Conservation (phyloP, 176 grass and related monocot genomes). For the Puya raimondii region DNA sequence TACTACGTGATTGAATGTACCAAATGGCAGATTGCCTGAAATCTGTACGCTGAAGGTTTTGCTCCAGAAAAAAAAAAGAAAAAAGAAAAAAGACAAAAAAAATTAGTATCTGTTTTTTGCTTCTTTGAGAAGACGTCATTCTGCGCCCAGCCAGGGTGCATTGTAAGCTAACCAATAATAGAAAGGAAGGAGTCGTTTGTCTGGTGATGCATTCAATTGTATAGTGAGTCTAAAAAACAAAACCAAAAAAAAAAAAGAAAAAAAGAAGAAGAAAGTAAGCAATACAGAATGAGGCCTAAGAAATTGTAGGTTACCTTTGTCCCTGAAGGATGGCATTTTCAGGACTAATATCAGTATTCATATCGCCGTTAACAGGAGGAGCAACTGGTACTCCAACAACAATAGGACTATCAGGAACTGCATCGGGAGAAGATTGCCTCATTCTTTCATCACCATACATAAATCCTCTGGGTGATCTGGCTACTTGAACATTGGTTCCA, state of each 20-base stretch:
- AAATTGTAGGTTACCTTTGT: conserved; percentile 51
- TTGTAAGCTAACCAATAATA: too few relatives aligned
- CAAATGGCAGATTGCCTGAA: too few relatives aligned
- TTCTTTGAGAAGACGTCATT: neutral
- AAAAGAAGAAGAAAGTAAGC: conserved; percentile 8
- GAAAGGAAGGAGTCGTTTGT: too few relatives aligned
- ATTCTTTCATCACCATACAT: conserved; percentile 51
- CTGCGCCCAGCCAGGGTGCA: too few relatives aligned
- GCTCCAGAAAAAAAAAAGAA: neutral
- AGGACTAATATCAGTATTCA: conserved; percentile 80
- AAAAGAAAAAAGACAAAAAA: neutral
- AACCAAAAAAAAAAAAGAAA: conserved; percentile 12
- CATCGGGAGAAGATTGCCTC: conserved; percentile 41
- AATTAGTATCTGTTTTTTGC: neutral
- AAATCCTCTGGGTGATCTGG: conserved; percentile 48
- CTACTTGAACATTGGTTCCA: conserved; percentile 42
- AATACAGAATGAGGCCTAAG: neutral
- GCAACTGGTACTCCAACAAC: conserved; percentile 90
- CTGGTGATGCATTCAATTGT: too few relatives aligned
- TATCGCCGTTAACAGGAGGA: conserved; percentile 78
- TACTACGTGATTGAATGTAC: too few relatives aligned
- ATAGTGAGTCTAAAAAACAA: neutral
- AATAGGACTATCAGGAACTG: conserved; percentile 66
- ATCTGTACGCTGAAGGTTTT: too few relatives aligned
- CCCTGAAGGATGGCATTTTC: conserved; percentile 83